These are phyloP conservation scores for Alternaria triticimaculans DNA, from an alignment of 2,329 filamentous ascomycete genomes.

Conservation along the genomic window DNA sequence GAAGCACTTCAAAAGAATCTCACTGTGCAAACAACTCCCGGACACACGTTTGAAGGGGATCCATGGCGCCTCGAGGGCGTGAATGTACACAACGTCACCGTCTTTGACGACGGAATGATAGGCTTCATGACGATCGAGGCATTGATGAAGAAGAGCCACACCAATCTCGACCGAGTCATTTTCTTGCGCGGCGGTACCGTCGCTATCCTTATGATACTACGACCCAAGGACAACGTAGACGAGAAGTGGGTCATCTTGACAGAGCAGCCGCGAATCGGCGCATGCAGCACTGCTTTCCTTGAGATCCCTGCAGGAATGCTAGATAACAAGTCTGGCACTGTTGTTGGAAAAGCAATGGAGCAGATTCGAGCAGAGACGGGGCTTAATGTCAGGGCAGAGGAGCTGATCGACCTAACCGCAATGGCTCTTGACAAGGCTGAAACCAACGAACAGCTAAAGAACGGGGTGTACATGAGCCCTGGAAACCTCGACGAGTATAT, in stretches of 20 bases:
- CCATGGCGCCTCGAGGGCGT: background rate
- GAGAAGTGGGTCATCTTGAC: conserved; percentile 58
- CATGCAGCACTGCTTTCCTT: conserved; percentile 60
- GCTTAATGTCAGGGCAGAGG: conserved; percentile 56
- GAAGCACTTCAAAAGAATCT: background rate
- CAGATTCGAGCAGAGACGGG: conserved; percentile 66
- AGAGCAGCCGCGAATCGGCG: conserved; percentile 64
- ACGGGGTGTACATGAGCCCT: background rate
- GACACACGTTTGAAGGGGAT: background rate
- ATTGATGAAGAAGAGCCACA: background rate
- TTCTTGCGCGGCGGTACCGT: conserved; percentile 66
- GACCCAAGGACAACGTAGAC: conserved; percentile 43
- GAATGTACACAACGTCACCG: background rate
- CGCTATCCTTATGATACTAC: conserved; percentile 57
- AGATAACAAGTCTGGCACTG: conserved; percentile 57
- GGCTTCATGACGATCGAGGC: background rate
- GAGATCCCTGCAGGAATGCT: conserved; percentile 69
- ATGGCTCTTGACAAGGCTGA: conserved; percentile 49
- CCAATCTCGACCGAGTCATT: conserved; percentile 56
- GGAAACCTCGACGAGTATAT: background rate
- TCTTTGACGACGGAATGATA: conserved; percentile 49
- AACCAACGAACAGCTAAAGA: background rate
- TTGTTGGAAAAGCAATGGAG: conserved; percentile 62
- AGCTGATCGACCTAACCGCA: conserved; percentile 62
- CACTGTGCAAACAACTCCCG: background rate